Evolutionary conservation across 331 rosid genomes (phyloP).

Genomic region (Malus hybrid): DNA sequence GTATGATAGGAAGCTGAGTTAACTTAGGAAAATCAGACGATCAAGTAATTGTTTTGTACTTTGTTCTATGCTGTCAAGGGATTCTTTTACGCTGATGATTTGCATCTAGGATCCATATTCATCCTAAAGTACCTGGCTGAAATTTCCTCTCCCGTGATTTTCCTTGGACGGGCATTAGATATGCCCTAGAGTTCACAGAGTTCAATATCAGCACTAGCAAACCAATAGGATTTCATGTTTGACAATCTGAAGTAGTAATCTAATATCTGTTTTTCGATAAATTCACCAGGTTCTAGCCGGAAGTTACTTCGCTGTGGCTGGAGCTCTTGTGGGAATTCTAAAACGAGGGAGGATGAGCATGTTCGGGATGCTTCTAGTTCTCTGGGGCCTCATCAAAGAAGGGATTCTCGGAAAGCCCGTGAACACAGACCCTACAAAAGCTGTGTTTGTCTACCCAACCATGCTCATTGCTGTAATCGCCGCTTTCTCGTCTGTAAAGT

Average conservation of each 20-base stretch:
- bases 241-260: background rate
- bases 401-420: slow-evolving; percentile 74
- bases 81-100: background rate
- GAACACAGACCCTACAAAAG: slow-evolving; percentile 51
- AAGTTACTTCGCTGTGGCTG: slow-evolving; percentile 87
- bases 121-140: background rate
- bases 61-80: background rate
- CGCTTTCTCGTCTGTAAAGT: slow-evolving; percentile 70
- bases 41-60: background rate
- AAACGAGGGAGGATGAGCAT: slow-evolving; percentile 90
- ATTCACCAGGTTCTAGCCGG: slow-evolving; percentile 79
- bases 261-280: background rate
- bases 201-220: background rate
- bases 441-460: slow-evolving; percentile 74
- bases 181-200: background rate
- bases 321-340: slow-evolving; percentile 74
- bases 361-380: slow-evolving; percentile 67
- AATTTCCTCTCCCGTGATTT: background rate
- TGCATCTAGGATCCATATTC: background rate
- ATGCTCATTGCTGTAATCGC: slow-evolving; percentile 62
- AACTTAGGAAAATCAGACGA: background rate
- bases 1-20: background rate
- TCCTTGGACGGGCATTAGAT: background rate
- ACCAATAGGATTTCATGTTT: background rate
- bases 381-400: slow-evolving; percentile 91